A percentile compares a stretch with the other conserved stretches of the same genome.
phyloP scores from a whole-genome alignment of 495 filamentous ascomycete genomes.

The Podospora anserina region DNA sequence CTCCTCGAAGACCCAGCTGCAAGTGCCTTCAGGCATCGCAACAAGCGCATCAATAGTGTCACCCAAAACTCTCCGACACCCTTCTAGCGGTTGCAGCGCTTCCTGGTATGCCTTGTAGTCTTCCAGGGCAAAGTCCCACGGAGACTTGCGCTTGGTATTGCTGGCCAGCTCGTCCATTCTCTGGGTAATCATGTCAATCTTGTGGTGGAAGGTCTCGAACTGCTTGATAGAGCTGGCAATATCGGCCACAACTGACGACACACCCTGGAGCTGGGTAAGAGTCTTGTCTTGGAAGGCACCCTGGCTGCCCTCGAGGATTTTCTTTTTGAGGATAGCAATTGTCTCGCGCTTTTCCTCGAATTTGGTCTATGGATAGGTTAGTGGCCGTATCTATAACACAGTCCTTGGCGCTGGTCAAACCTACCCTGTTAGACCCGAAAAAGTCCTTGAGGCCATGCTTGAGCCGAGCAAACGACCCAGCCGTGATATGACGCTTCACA shows the following conservation, averaged over 20 bases:
- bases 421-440: slow-evolving; percentile 22
- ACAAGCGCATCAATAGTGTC: slow-evolving; percentile 24
- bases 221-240: slow-evolving; percentile 21
- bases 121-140: slow-evolving; percentile 29
- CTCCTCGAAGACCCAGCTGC: slow-evolving; percentile 24
- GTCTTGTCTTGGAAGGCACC: slow-evolving; percentile 32
- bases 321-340: slow-evolving; percentile 25
- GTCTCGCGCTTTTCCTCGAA: slow-evolving; percentile 25
- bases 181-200: slow-evolving; percentile 12
- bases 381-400: no score
- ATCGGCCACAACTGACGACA: slow-evolving; percentile 16
- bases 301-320: slow-evolving; percentile 30
- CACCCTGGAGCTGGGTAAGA: slow-evolving; percentile 21
- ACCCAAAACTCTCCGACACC: slow-evolving; percentile 5
- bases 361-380: slow-evolving; percentile 10
- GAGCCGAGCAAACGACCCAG: slow-evolving; percentile 21
- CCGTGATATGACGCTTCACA: slow-evolving; percentile 27
- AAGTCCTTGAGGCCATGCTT: slow-evolving; percentile 33
- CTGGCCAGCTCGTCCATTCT: slow-evolving; percentile 20
- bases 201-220: slow-evolving; percentile 23
- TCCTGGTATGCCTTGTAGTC: slow-evolving; percentile 21
- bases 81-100: slow-evolving; percentile 13
- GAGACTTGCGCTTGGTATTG: slow-evolving; percentile 26
- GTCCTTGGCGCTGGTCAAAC: background rate
- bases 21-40: slow-evolving; percentile 20